phyloP scores from a whole-genome alignment of 768 basidiomycete species.

The Albatrellus ellisii region DNA sequence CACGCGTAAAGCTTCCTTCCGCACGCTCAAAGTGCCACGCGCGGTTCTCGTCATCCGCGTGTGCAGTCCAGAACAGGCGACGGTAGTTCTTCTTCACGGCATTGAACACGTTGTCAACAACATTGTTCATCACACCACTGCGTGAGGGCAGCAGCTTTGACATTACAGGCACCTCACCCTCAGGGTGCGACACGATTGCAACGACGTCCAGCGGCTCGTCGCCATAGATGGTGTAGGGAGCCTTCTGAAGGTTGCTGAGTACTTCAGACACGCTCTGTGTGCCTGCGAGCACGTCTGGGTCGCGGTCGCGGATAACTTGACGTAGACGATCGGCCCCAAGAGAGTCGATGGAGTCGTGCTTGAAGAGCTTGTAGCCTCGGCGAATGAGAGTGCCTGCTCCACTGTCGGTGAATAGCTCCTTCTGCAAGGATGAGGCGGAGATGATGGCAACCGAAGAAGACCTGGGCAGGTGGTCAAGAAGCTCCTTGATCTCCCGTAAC shows the following conservation, averaged over 20 bases:
- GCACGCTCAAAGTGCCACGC: slow-evolving; percentile 99
- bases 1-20: slow-evolving; percentile 93
- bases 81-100: slow-evolving; percentile 93
- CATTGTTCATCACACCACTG: slow-evolving; percentile 83
- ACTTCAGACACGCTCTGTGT: slow-evolving; percentile 79
- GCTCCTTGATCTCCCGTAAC: slow-evolving; percentile 97
- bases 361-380: slow-evolving; percentile 96
- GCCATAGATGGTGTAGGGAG: slow-evolving; percentile 92
- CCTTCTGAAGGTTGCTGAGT: slow-evolving; percentile 65
- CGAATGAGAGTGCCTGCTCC: slow-evolving; percentile 98
- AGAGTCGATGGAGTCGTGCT: slow-evolving; percentile 64
- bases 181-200: slow-evolving; percentile 87
- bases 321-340: slow-evolving; percentile 92
- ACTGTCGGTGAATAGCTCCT: slow-evolving; percentile 96
- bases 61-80: slow-evolving; percentile 95
- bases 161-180: slow-evolving; percentile 80
- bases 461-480: slow-evolving; percentile 94
- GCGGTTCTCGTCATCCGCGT: slow-evolving; percentile 91
- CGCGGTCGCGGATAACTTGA: slow-evolving; percentile 89
- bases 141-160: slow-evolving; percentile 85
- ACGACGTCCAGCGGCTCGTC: slow-evolving; percentile 95
- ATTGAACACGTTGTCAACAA: slow-evolving; percentile 94
- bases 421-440: slow-evolving; percentile 82
- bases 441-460: slow-evolving; percentile 98
- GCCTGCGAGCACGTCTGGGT: slow-evolving; percentile 80